A percentile compares a stretch with the other conserved stretches of the same genome.
Evolutionary conservation across 2,329 filamentous ascomycete species (phyloP).

Genomic region (Pseudocercospora crystallina): DNA sequence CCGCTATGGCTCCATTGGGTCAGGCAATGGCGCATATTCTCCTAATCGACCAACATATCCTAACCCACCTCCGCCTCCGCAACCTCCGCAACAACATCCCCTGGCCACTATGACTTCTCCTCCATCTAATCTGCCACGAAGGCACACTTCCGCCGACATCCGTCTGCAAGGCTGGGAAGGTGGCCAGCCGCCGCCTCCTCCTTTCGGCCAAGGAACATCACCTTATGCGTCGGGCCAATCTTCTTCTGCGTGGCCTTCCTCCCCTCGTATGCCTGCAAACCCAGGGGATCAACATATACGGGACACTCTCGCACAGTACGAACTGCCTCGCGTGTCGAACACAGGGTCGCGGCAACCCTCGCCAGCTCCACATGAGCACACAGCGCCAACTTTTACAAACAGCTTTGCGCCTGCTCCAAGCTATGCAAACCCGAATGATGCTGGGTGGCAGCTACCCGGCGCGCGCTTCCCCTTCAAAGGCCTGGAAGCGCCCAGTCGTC

Average conservation of each 20-base stretch:
- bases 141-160: constrained; percentile 95
- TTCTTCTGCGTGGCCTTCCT: constrained; percentile 65
- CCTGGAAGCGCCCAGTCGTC: constrained; percentile 61
- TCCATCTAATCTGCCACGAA: constrained; percentile 68
- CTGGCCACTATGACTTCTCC: constrained; percentile 58
- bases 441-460: constrained; percentile 57
- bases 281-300: constrained; percentile 62
- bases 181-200: constrained; percentile 60
- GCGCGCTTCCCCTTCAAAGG: constrained; percentile 49
- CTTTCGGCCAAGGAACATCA: constrained; percentile 51
- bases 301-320: constrained; percentile 64
- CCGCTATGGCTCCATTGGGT: constrained; percentile 77
- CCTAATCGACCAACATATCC: constrained; percentile 62
- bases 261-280: constrained; percentile 51
- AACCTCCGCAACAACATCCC: constrained; percentile 63
- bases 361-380: constrained; percentile 50
- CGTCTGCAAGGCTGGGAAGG: constrained; percentile 69
- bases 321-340: constrained; percentile 56
- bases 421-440: constrained; percentile 53
- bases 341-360: constrained; percentile 34
- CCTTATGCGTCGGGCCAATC: constrained; percentile 66
- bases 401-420: constrained; percentile 50
- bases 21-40: constrained; percentile 64
- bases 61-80: constrained; percentile 56
- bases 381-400: constrained; percentile 46